Percentiles rank a stretch among this genome's conserved stretches.
Conservation (phyloP, 768 basidiomycete genomes). For the Wakefieldia striispora region DNA sequence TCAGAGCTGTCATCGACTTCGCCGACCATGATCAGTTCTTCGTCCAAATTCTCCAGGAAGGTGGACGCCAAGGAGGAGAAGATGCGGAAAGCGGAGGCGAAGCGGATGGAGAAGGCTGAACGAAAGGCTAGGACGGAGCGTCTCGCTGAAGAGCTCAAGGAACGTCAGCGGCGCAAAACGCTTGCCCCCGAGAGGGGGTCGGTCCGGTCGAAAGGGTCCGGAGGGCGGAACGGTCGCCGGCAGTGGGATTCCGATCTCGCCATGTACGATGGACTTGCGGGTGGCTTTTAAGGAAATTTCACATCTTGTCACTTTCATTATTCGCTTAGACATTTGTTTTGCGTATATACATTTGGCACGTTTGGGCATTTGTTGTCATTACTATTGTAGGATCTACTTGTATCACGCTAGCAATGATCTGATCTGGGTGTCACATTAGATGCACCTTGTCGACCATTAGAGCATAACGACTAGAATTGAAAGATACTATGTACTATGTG, state of each 20-base stretch:
- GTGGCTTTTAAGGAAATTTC: slow-evolving; percentile 18
- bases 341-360: slow-evolving; percentile 10
- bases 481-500: neutral
- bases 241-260: slow-evolving; percentile 22
- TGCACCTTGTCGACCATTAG: slow-evolving; percentile 1
- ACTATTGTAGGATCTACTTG: slow-evolving; percentile 30
- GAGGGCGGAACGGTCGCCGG: slow-evolving; percentile 18
- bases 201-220: slow-evolving; percentile 24
- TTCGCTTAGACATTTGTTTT: slow-evolving; percentile 15
- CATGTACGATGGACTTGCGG: slow-evolving; percentile 34
- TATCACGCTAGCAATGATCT: slow-evolving; percentile 19
- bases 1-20: slow-evolving; percentile 14
- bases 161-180: slow-evolving; percentile 32
- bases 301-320: slow-evolving; percentile 8
- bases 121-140: slow-evolving; percentile 39
- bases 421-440: slow-evolving; percentile 7
- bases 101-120: slow-evolving; percentile 42
- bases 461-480: neutral
- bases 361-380: slow-evolving; percentile 17
- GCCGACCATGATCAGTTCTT: slow-evolving; percentile 14
- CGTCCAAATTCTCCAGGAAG: slow-evolving; percentile 16
- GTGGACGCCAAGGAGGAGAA: slow-evolving; percentile 41
- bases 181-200: slow-evolving; percentile 33
- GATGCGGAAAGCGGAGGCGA: slow-evolving; percentile 42
- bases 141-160: slow-evolving; percentile 46